Conservation (phyloP, 352 stramenopile species). For the Phytophthora uliginosa region DNA sequence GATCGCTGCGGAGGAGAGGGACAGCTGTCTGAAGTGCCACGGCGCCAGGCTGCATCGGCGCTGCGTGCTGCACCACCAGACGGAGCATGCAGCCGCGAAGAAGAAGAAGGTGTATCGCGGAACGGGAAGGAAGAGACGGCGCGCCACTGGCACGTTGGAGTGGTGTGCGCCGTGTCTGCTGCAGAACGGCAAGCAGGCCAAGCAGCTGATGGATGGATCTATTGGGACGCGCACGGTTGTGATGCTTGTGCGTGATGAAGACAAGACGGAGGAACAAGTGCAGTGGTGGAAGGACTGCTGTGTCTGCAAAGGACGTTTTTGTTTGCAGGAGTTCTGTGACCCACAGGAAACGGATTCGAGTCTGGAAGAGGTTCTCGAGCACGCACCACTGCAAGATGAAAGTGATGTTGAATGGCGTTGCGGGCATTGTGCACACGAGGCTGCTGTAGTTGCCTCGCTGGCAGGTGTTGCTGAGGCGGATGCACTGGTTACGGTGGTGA, state of each 20-base stretch:
- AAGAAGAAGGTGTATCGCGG: slow-evolving; percentile 24
- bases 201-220: slow-evolving; percentile 25
- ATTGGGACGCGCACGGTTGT: slow-evolving; percentile 54
- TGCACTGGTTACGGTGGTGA: slow-evolving; percentile 45
- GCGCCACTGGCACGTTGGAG: slow-evolving; percentile 20
- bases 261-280: slow-evolving; percentile 21
- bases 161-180: slow-evolving; percentile 36
- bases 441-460: slow-evolving; percentile 7
- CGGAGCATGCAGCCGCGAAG: slow-evolving; percentile 8
- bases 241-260: slow-evolving; percentile 40
- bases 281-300: slow-evolving; percentile 45
- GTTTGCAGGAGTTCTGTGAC: slow-evolving; percentile 56
- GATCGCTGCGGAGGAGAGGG: slow-evolving; percentile 43
- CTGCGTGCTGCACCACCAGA: slow-evolving; percentile 35
- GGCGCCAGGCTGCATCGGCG: slow-evolving; percentile 35
- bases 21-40: slow-evolving; percentile 46
- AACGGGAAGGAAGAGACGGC: slow-evolving; percentile 36
- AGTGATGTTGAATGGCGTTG: slow-evolving; percentile 51
- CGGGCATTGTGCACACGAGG: slow-evolving; percentile 25
- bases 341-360: slow-evolving; percentile 32
- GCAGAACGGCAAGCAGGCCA: slow-evolving; percentile 15
- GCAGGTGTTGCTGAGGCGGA: neutral
- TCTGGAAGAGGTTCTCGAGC: slow-evolving; percentile 38
- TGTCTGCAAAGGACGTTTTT: slow-evolving; percentile 46
- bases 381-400: slow-evolving; percentile 39